Conservation (phyloP, 495 filamentous ascomycete species). For the Penicillium macrosclerotiorum region DNA sequence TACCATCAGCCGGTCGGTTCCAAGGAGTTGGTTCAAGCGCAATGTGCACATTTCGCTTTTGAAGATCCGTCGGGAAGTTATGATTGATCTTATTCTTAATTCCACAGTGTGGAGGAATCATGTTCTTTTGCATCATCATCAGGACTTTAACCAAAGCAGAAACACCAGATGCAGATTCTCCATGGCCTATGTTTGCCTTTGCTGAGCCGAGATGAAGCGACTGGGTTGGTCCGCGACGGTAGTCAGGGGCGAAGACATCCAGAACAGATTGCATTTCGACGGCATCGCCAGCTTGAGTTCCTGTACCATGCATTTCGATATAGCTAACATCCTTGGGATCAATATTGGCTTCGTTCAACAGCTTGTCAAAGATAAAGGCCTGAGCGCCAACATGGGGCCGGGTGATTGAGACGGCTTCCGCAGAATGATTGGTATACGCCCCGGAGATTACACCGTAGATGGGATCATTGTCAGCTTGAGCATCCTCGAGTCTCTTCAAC, state of each 20-base stretch:
- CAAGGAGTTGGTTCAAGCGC: constrained; percentile 59
- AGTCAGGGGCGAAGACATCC: constrained; percentile 73
- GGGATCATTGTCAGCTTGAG: constrained; percentile 69
- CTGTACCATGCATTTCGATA: constrained; percentile 89
- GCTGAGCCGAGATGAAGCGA: constrained; percentile 79
- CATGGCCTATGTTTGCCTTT: constrained; percentile 89
- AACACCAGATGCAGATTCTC: constrained; percentile 83
- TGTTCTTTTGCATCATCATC: constrained; percentile 81
- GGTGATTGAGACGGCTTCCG: constrained; percentile 77
- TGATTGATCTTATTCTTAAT: constrained; percentile 82
- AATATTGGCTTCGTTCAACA: constrained; percentile 67
- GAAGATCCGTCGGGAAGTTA: constrained; percentile 73
- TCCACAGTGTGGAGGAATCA: constrained; percentile 83
- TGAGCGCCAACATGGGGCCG: constrained; percentile 75
- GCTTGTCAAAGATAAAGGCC: constrained; percentile 62
- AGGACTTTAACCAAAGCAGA: constrained; percentile 80
- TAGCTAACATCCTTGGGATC: constrained; percentile 75
- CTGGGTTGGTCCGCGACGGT: constrained; percentile 63
- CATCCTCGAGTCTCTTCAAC: constrained; percentile 74
- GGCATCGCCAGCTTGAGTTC: constrained; percentile 78
- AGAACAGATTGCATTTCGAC: constrained; percentile 78
- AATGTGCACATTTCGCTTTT: constrained; percentile 73
- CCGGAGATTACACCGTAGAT: constrained; percentile 67
- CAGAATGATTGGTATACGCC: constrained; percentile 72
- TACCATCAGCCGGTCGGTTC: constrained; percentile 57